Base-by-base conservation (phyloP, 1,284 basidiomycete species). In the Coniferiporia sulphurascens region DNA sequence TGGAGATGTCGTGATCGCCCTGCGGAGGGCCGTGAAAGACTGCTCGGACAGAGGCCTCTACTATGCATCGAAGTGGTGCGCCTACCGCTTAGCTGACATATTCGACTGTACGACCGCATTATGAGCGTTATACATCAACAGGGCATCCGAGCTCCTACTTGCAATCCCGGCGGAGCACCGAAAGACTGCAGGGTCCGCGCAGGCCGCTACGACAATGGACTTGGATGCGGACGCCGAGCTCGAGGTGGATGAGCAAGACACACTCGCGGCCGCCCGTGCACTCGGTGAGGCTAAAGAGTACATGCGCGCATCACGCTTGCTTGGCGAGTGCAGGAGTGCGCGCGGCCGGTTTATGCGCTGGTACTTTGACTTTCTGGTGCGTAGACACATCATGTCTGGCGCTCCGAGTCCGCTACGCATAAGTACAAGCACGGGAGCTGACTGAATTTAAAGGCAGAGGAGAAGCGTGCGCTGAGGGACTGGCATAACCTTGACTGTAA, bases 281-380 rank as follows among this genome's bases (percentile, higher is more conserved):
- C 89, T 87, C 66, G 84, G 93, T 64, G 86, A 93, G 63, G 77
- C 85, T 19, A 87, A 89, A 64, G 93, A 98, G 68, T 89, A 89
- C 65, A 79, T 86, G 57, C 82, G 94, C 62, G 91, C 87, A 44
- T 82, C 84, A 6, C 82, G 86, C 65, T 73, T 84, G 56, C 73
- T 97, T 50, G 75, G 76, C 48, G 74, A 77, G 10, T 89, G 87
- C 65, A 80, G 71, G 65, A 88, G 89, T 61, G 74, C 84, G 27
- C 90, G 89, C 67, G 87, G 88, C 1, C 77, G 78, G 17, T 98
- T 98, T 72, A 69, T 98, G 64, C 79, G 80, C 52, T 74, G 88
- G 41, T 98, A 98, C 70, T 83, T 90, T 59, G 84, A 84, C 62
- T 98, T 89, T 71, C 76, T 98, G 70, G 95, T 95, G 70, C 78